Conservation (phyloP, 2,329 filamentous ascomycete species). For the Colletotrichum chlorophyti region DNA sequence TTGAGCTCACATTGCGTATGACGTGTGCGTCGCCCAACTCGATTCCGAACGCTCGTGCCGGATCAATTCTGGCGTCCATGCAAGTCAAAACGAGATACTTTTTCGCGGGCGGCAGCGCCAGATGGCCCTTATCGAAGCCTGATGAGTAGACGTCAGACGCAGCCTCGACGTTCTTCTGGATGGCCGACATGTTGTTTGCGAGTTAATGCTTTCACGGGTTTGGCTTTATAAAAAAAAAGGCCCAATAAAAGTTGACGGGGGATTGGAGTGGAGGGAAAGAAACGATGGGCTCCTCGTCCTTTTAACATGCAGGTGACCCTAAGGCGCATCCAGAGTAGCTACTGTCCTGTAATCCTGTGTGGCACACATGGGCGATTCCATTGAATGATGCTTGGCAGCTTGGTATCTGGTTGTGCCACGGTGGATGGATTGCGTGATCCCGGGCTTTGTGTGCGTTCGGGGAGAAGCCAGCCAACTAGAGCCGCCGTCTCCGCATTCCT, state of each 20-base stretch:
- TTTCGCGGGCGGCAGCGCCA: conserved; percentile 73
- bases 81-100: conserved; percentile 73
- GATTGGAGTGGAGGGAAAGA: no score
- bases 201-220: no score
- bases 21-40: conserved; percentile 79
- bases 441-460: conserved; percentile 1
- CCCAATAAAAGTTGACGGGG: no score
- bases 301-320: no score
- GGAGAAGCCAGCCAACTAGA: conserved; percentile 3
- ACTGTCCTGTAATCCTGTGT: no score
- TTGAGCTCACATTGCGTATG: conserved; percentile 64
- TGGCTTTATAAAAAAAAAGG: no score
- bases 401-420: conserved; percentile 21
- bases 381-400: background rate
- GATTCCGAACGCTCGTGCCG: conserved; percentile 73
- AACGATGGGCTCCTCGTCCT: no score
- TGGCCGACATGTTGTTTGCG: conserved; percentile 19
- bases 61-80: conserved; percentile 81
- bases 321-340: no score
- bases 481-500: conserved; percentile 6
- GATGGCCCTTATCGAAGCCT: conserved; percentile 68
- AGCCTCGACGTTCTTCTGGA: conserved; percentile 27
- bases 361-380: background rate
- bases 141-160: conserved; percentile 25
- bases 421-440: conserved; percentile 25